These are phyloP conservation scores for Tetrapisispora phaffii DNA, from an alignment of 805 yeast genomes.

Conservation along the genomic window DNA sequence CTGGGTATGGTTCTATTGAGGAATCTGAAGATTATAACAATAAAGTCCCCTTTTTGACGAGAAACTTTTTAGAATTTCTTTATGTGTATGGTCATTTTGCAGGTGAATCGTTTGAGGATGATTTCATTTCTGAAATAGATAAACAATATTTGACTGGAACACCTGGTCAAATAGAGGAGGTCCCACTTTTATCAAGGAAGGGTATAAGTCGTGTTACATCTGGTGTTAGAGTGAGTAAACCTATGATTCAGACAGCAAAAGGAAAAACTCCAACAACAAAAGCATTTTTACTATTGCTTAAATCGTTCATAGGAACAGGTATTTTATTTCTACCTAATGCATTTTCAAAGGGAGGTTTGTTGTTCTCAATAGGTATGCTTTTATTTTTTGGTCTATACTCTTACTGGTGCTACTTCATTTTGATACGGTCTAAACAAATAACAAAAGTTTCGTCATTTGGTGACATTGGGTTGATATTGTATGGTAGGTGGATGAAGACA, in stretches of 20 bases:
- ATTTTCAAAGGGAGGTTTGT: constrained; percentile 61
- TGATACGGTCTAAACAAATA: constrained; percentile 48
- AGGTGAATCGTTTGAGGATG: constrained; percentile 72
- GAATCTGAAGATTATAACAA: constrained; percentile 14
- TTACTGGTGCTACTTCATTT: constrained; percentile 65
- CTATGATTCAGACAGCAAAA: constrained; percentile 1
- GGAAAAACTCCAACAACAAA: constrained; percentile 51
- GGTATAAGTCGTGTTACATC: not conserved
- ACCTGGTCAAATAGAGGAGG: not conserved
- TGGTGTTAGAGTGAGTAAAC: not conserved
- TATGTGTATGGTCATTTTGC: constrained; percentile 81
- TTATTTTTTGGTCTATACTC: constrained; percentile 58
- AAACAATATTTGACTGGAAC: not conserved
- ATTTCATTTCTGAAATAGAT: constrained; percentile 28
- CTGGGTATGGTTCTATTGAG: not conserved
- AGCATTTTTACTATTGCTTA: constrained; percentile 60
- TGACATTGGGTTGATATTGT: constrained; percentile 56
- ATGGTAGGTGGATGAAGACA: constrained; percentile 56
- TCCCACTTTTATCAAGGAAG: not conserved
- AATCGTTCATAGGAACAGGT: constrained; percentile 73
- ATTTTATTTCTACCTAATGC: constrained; percentile 62
- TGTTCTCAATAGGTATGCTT: constrained; percentile 45
- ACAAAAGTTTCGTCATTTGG: constrained; percentile 68
- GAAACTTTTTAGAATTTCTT: constrained; percentile 66
- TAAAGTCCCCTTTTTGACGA: constrained; percentile 44